A percentile compares a stretch with the other conserved stretches of the same genome.
Conservation (phyloP, 768 basidiomycete genomes). For the Pleurotus ostreatus region DNA sequence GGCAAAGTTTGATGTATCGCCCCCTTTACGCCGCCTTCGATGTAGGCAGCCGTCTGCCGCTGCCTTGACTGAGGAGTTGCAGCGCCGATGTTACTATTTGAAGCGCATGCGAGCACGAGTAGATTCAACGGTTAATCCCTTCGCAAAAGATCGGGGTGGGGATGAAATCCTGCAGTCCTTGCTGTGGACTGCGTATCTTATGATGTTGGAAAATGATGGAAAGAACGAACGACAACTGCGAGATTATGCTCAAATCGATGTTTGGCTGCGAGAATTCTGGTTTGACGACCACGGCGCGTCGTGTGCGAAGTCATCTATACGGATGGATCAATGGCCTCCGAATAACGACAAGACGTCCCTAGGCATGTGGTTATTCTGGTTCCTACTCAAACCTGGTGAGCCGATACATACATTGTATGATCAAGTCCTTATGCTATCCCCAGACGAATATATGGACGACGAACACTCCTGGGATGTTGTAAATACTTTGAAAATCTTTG, state of each 20-base stretch:
- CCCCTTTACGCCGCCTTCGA: constrained; percentile 48
- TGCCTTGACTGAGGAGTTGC: constrained; percentile 59
- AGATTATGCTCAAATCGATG: constrained; percentile 59
- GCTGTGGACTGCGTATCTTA: constrained; percentile 66
- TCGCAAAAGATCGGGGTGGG: constrained; percentile 20
- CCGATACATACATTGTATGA: constrained; percentile 2
- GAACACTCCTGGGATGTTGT: constrained; percentile 40
- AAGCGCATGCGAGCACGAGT: constrained; percentile 48
- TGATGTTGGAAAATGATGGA: constrained; percentile 81
- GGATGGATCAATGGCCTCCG: constrained; percentile 51
- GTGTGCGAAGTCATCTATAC: constrained; percentile 35
- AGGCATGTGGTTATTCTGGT: constrained; percentile 82
- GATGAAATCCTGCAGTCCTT: constrained; percentile 34
- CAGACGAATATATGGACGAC: constrained; percentile 46
- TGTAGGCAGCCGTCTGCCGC: constrained; percentile 31
- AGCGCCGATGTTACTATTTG: constrained; percentile 53
- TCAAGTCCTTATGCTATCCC: neutral
- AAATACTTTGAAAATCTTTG: constrained; percentile 54
- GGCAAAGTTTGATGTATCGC: constrained; percentile 59
- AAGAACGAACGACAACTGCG: constrained; percentile 68
- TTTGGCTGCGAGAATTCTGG: constrained; percentile 67
- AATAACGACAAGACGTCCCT: constrained; percentile 49
- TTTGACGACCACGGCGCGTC: constrained; percentile 59
- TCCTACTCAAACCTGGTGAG: constrained; percentile 60
- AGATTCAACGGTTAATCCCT: constrained; percentile 28